Evolutionary conservation across 2,329 filamentous ascomycete genomes (phyloP), one percentile per base, ranked within the genome.

Genomic region (Sporothrix phasma): DNA sequence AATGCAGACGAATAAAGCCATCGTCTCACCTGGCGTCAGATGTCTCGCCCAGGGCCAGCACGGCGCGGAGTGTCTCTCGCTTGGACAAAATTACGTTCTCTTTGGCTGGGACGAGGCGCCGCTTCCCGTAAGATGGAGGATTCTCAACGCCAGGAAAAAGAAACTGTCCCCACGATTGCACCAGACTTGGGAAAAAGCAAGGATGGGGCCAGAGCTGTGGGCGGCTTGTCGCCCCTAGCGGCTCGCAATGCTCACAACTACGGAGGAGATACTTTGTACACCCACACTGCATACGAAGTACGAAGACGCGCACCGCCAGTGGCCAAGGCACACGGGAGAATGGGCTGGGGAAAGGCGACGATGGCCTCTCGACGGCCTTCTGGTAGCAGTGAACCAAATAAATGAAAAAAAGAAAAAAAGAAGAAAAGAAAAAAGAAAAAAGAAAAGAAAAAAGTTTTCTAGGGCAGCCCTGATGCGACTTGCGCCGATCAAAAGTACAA

Each of bases 171-270:
- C 59, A 61, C 59, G n/a, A n/a, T n/a, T n/a, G n/a, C n/a, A n/a
- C n/a, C n/a, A n/a, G n/a, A n/a, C n/a, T n/a, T n/a, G n/a, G n/a
- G n/a, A n/a, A n/a, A n/a, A n/a, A n/a, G n/a, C n/a, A n/a, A n/a
- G n/a, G n/a, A n/a, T n/a, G n/a, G n/a, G n/a, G n/a, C n/a, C n/a
- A n/a, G n/a, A n/a, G n/a, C n/a, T n/a, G n/a, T n/a, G n/a, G n/a
- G n/a, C n/a, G n/a, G n/a, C n/a, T n/a, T n/a, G n/a, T n/a, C n/a
- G n/a, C n/a, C n/a, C n/a, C n/a, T n/a, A n/a, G n/a, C n/a, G 41
- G 5, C 5, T n/a, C 29, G 26, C 59, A 39, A 61, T 61, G 45
- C 45, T 61, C 59, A 61, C 17, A 61, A 29, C 19, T 61, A 61
- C 59, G 19, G 43, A 24, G 58, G 56, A 3, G 7, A 37, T 2